Percentiles rank a stretch among this genome's conserved stretches.
These are phyloP conservation scores for Yamadazyma songkhlaensis DNA, from an alignment of 1,139 yeast genomes.

Conservation along the genomic window DNA sequence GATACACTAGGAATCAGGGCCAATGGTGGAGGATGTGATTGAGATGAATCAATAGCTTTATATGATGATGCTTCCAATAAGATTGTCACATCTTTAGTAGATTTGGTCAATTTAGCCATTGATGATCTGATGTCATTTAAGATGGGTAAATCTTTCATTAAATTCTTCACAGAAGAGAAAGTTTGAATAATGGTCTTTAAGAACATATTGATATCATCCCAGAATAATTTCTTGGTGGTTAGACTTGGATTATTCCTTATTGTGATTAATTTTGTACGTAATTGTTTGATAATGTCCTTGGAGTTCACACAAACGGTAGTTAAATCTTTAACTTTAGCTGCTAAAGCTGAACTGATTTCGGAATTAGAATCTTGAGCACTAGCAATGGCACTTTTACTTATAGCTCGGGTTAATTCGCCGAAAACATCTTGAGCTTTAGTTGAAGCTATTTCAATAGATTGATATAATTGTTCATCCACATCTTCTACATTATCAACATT, in stretches of 20 bases:
- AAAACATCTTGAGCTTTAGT: slow-evolving; percentile 77
- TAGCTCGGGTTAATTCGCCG: slow-evolving; percentile 72
- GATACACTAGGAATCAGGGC: slow-evolving; percentile 33
- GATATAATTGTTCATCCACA: slow-evolving; percentile 74
- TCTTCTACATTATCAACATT: slow-evolving; percentile 35
- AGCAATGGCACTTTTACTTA: slow-evolving; percentile 64
- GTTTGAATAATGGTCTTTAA: slow-evolving; percentile 81
- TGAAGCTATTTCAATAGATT: slow-evolving; percentile 71
- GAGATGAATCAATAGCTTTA: slow-evolving; percentile 30
- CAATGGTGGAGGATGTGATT: slow-evolving; percentile 23
- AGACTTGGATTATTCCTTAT: slow-evolving; percentile 50
- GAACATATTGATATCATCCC: slow-evolving; percentile 85
- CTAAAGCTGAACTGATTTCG: slow-evolving; percentile 32
- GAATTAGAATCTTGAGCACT: slow-evolving; percentile 15
- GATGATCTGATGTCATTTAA: slow-evolving; percentile 78
- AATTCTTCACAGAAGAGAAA: slow-evolving; percentile 75
- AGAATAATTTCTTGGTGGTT: slow-evolving; percentile 64
- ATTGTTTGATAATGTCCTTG: slow-evolving; percentile 72
- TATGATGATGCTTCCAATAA: slow-evolving; percentile 59
- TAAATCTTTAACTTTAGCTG: slow-evolving; percentile 70
- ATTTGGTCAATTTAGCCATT: slow-evolving; percentile 76
- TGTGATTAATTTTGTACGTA: slow-evolving; percentile 55
- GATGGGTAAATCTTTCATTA: slow-evolving; percentile 78
- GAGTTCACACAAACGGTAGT: slow-evolving; percentile 77
- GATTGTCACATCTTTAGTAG: slow-evolving; percentile 87